Evolutionary conservation across 2,329 filamentous ascomycete species (phyloP).

Genomic region (Phialophora chinensis): DNA sequence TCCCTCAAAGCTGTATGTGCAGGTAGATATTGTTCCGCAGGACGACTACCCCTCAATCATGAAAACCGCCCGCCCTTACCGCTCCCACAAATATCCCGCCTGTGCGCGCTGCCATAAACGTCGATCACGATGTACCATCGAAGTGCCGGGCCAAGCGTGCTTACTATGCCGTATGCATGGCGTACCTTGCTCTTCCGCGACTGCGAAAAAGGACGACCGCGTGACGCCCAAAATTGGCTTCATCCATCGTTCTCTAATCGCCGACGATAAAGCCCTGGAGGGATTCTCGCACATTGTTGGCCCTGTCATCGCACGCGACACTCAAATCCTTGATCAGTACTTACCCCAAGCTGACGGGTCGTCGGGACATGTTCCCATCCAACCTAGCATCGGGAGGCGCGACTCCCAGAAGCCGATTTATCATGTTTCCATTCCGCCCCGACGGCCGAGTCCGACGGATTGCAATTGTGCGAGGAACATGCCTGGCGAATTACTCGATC

Average conservation of each 20-base stretch:
- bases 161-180: slow-evolving; percentile 64
- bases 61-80: slow-evolving; percentile 58
- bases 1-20: neutral
- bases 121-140: slow-evolving; percentile 67
- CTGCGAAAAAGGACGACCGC: slow-evolving; percentile 42
- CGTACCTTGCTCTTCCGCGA: slow-evolving; percentile 63
- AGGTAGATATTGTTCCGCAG: slow-evolving; percentile 6
- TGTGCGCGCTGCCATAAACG: slow-evolving; percentile 66
- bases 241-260: slow-evolving; percentile 34
- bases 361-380: slow-evolving; percentile 36
- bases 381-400: slow-evolving; percentile 45
- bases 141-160: slow-evolving; percentile 59
- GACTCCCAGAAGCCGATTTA: slow-evolving; percentile 48
- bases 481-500: slow-evolving; percentile 62
- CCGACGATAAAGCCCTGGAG: slow-evolving; percentile 32
- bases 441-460: slow-evolving; percentile 48
- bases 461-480: slow-evolving; percentile 56
- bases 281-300: slow-evolving; percentile 61
- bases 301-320: slow-evolving; percentile 65
- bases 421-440: slow-evolving; percentile 45
- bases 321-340: slow-evolving; percentile 66
- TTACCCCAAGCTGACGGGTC: slow-evolving; percentile 50
- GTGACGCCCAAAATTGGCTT: slow-evolving; percentile 37
- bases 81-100: slow-evolving; percentile 66
- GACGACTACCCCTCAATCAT: slow-evolving; percentile 17